Base-by-base conservation (phyloP, 352 stramenopile species). In the Phytophthora constricta region DNA sequence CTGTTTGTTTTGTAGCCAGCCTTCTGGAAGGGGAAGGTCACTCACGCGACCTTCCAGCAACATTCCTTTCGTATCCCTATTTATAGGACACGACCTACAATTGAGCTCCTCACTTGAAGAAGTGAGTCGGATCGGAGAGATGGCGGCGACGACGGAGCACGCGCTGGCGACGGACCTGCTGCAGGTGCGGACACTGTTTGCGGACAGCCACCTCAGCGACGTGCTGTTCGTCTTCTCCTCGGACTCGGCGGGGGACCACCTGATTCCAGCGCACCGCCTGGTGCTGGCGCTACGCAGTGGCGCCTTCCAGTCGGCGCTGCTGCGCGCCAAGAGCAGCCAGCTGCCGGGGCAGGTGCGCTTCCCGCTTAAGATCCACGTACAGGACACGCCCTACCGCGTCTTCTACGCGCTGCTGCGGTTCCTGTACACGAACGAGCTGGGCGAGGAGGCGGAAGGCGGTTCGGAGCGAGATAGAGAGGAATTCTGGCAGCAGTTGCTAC, bases 401-500 rank as follows among this genome's bases (percentile, higher is more conserved):
- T 94, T 95, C 68, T 80, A 84, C 20, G 75, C 79, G 39, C 52
- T 95, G 49, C 60, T 95, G 39, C 63, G 77, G 23, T 96, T 86
- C 50, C 56, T 96, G 25, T 96, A 96, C 70, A 91, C 82, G n/a
- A 89, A 90, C 46, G 76, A 94, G 31, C 63, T 91, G 28, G 45
- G 49, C 11, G 34, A 49, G 14, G 33, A 46, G 14, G 58, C 26
- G 1, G 63, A 63, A 5, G 46, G 4, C 14, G 46, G 14, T 26
- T 46, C 20, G 22, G 3, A n/a, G 27, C 56, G 62, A 22, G 45
- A 85, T 27, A 67, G 51, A 27, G 74, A 83, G 33, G 55, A 80
- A 25, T 92, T 92, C 51, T 94, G 84, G 84, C 74, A 77, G 55
- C 80, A 90, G 4, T 46, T 94, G 19, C 49, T 94, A 46, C 73